A percentile compares a stretch with the other conserved stretches of the same genome.
phyloP scores from a whole-genome alignment of 352 stramenopile genomes.

The Globisporangium cederbergense region DNA sequence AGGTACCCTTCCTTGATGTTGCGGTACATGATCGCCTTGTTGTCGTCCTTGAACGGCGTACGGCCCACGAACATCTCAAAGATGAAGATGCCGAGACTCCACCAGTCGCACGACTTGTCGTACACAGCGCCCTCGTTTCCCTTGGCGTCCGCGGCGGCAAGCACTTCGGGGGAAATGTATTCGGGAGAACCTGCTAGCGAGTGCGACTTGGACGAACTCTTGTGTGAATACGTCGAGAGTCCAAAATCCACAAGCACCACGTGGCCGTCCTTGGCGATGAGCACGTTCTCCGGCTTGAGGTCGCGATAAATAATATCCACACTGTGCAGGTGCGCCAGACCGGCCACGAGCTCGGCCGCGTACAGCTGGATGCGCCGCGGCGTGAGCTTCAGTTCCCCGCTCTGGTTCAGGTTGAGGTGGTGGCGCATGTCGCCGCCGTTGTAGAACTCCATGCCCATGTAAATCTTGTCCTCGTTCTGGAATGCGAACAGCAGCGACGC shows the following conservation, averaged over 20 bases:
- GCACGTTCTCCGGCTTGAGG: conserved; percentile 86
- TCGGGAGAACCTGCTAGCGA: conserved; percentile 81
- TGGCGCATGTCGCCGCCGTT: conserved; percentile 94
- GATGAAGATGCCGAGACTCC: conserved; percentile 88
- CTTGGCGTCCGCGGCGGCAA: conserved; percentile 56
- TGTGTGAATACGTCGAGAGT: conserved; percentile 75
- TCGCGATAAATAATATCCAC: conserved; percentile 90
- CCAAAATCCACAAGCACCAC: conserved; percentile 90
- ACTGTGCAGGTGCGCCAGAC: conserved; percentile 86
- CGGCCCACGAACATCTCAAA: conserved; percentile 90
- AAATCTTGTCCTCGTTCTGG: conserved; percentile 97
- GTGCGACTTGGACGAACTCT: conserved; percentile 51
- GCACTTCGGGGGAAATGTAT: conserved; percentile 92
- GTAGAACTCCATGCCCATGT: conserved; percentile 98
- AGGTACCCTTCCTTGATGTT: conserved; percentile 86
- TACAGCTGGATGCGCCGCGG: conserved; percentile 80
- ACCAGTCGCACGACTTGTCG: conserved; percentile 87
- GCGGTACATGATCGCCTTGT: conserved; percentile 90
- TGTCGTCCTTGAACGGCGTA: conserved; percentile 92
- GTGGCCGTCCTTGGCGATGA: conserved; percentile 87
- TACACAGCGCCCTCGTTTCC: conserved; percentile 42
- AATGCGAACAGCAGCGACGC: conserved; percentile 97
- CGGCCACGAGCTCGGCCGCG: conserved; percentile 77
- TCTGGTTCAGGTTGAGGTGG: conserved; percentile 71
- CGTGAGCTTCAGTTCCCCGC: conserved; percentile 61